phyloP scores from a whole-genome alignment of 2,329 filamentous ascomycete species.

The Didymellaceae sp. region DNA sequence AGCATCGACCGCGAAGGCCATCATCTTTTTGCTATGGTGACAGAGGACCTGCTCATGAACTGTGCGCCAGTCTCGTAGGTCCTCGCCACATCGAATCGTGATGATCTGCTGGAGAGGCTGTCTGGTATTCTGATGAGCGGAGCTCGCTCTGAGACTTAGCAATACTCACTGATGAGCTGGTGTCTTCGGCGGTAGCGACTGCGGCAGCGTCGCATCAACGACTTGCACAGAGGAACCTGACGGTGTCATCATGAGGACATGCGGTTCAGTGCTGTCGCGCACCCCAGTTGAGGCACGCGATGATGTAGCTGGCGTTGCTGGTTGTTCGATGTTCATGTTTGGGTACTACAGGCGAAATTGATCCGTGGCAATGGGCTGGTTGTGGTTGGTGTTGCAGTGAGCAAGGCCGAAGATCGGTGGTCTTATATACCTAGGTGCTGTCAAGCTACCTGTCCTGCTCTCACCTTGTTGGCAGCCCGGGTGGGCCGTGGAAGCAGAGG shows the following conservation, averaged over 20 bases:
- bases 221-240: no score
- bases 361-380: no score
- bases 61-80: constrained; percentile 6
- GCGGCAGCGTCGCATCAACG: no score
- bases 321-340: not conserved
- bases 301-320: no score
- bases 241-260: no score
- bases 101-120: constrained; percentile 18
- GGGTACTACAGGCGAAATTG: no score
- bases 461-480: not conserved
- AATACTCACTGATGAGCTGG: not conserved
- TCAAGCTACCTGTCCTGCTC: not conserved
- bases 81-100: constrained; percentile 21
- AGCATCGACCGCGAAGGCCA: constrained; percentile 3
- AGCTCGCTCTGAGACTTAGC: no score
- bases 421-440: not conserved
- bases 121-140: constrained; percentile 1
- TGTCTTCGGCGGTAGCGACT: no score
- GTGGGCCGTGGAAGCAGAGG: not conserved
- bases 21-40: constrained; percentile 18
- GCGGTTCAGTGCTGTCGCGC: no score
- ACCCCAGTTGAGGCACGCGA: no score
- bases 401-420: not conserved
- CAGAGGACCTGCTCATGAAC: constrained; percentile 23
- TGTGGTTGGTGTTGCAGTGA: no score